Base-by-base conservation (phyloP, 148 eudicot genomes). In the Dianthus caryophyllus region DNA sequence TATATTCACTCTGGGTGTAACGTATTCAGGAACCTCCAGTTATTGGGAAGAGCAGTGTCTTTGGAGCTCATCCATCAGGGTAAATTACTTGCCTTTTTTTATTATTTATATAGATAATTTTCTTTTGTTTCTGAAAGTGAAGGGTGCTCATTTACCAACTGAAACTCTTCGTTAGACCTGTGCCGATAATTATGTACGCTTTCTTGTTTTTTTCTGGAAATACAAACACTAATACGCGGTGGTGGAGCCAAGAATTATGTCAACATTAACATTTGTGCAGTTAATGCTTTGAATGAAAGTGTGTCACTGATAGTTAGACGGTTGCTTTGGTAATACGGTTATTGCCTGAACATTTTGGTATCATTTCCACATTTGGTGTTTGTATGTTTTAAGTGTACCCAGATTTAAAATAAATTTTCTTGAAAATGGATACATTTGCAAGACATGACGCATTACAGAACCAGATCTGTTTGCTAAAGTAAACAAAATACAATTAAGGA, bases 11-110 rank as follows among this genome's bases (percentile, higher is more conserved):
- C 18, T 58, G 15, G 41, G 25, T 73, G 46, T 13, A 72, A 33
- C 57, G 39, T 79, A 62, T 27, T 67, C 68, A 88, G 95, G 90
- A 84, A 65, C 85, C 90, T 64, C 95, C 95, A 31, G 87, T 85
- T 67, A 77, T 88, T 69, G 88, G 90, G 70, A 88, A 88, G 79
- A 77, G 74, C 75, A 88, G 85, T 73, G 76, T 85, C 43, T 88
- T 88, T 75, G 75, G 82, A 51, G 81, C 69, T 60, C 90, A 84
- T 33, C 66, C 79, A 56, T 78, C 90, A n/a, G 95, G 95, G 95
- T 88, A 84, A 81, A 72, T 53, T 31, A 33, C 71, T 54, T 38
- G 53, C 27, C 27, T 30, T 33, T 74, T 53, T n/a, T n/a, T n/a
- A n/a, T n/a, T 51, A 58, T 59, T 44, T 63, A 49, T 66, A 8